phyloP scores from a whole-genome alignment of 2,329 filamentous ascomycete genomes.

The Neodidymelliopsis sp. region DNA sequence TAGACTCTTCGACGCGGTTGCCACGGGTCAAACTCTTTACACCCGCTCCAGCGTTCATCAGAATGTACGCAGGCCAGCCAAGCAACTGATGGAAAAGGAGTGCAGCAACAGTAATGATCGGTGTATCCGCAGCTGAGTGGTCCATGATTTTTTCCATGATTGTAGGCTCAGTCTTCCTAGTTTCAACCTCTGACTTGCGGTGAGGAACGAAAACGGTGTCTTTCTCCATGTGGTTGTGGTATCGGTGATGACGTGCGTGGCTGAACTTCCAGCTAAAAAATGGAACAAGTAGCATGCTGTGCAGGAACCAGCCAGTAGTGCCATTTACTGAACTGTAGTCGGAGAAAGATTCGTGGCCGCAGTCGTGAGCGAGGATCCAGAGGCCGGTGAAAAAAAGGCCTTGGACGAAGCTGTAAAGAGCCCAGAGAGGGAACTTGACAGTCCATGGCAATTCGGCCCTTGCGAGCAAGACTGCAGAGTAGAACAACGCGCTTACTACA shows the following conservation, averaged over 20 bases:
- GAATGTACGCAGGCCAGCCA: constrained; percentile 70
- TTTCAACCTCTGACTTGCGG: constrained; percentile 21
- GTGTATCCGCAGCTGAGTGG: constrained; percentile 64
- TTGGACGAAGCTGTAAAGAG: constrained; percentile 68
- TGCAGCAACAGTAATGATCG: constrained; percentile 62
- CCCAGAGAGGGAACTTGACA: constrained; percentile 53
- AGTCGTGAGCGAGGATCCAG: constrained; percentile 73
- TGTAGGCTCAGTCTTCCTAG: constrained; percentile 13
- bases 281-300: constrained; percentile 71
- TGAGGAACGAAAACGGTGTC: constrained; percentile 57
- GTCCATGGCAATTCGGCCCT: constrained; percentile 23
- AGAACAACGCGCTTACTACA: constrained; percentile 27
- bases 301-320: constrained; percentile 68
- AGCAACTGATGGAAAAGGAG: constrained; percentile 69
- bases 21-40: constrained; percentile 25
- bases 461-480: constrained; percentile 22
- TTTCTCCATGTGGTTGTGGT: constrained; percentile 71
- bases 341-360: constrained; percentile 74
- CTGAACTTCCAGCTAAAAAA: constrained; percentile 78
- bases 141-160: constrained; percentile 44
- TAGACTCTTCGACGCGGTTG: constrained; percentile 13
- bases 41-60: constrained; percentile 59
- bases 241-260: constrained; percentile 74
- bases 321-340: constrained; percentile 65
- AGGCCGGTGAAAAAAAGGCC: constrained; percentile 72